These are phyloP conservation scores for Amylocystis lapponica DNA, from an alignment of 768 basidiomycete genomes.

Conservation along the genomic window DNA sequence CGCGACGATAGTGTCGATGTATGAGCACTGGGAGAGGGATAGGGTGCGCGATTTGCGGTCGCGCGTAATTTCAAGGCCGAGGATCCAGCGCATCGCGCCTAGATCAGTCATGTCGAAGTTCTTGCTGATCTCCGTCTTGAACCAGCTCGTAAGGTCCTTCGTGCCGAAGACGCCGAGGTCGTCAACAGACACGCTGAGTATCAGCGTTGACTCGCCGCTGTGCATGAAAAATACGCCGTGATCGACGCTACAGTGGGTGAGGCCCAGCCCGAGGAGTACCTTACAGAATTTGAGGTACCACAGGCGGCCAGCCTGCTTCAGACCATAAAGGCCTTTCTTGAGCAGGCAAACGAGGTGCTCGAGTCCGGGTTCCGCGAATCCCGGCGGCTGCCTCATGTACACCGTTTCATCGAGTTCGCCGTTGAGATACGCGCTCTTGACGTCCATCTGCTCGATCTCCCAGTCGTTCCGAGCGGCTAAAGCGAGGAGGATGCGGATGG, in stretches of 20 bases:
- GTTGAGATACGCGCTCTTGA: slow-evolving; percentile 14
- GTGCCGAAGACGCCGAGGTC: not conserved
- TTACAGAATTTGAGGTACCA: slow-evolving; percentile 13
- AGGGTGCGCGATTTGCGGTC: slow-evolving; percentile 8
- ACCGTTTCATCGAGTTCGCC: slow-evolving; percentile 20
- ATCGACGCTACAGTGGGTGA: slow-evolving; percentile 4
- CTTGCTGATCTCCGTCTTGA: not conserved
- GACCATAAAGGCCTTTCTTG: slow-evolving; percentile 7
- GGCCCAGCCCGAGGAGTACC: not conserved
- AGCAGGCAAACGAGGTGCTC: slow-evolving; percentile 10
- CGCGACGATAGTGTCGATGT: slow-evolving; percentile 16
- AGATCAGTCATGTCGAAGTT: slow-evolving; percentile 3
- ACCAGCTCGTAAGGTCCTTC: not conserved
- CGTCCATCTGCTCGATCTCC: slow-evolving; percentile 1
- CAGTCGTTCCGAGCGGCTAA: slow-evolving; percentile 1
- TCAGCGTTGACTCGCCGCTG: not conserved
- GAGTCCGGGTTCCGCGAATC: not conserved
- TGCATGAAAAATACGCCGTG: slow-evolving; percentile 9
- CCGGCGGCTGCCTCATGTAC: slow-evolving; percentile 21
- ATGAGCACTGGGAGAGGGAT: slow-evolving; percentile 15
- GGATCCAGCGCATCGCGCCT: not conserved
- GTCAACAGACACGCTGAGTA: slow-evolving; percentile 4
- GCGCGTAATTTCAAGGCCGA: slow-evolving; percentile 9
- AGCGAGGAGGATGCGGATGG: slow-evolving; percentile 1
- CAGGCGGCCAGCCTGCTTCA: slow-evolving; percentile 8